A percentile compares a stretch with the other conserved stretches of the same genome.
phyloP scores from a whole-genome alignment of 2,329 filamentous ascomycete species.

The Monosporascus ibericus region DNA sequence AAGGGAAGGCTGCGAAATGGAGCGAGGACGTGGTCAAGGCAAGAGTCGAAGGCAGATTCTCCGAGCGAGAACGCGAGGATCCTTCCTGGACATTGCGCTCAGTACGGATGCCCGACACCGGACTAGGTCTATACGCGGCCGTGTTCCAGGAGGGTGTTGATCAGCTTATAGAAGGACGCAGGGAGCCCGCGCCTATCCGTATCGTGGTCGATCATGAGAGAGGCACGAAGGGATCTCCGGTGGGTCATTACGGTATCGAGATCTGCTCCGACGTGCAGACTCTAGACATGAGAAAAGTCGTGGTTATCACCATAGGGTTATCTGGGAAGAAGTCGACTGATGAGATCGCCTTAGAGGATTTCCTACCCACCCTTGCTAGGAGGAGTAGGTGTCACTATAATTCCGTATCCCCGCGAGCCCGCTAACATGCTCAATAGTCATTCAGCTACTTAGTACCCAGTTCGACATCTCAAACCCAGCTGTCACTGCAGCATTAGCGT shows the following conservation, averaged over 20 bases:
- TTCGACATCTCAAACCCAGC: conserved; percentile 60
- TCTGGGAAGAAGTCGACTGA: conserved; percentile 69
- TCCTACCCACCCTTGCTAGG: conserved; percentile 68
- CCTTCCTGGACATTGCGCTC: conserved; percentile 75
- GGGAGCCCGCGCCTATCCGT: conserved; percentile 62
- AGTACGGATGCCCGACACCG: conserved; percentile 55
- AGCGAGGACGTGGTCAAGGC: conserved; percentile 84
- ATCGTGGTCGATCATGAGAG: conserved; percentile 67
- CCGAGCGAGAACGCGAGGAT: conserved; percentile 76
- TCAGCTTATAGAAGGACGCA: conserved; percentile 56
- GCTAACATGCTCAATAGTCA: conserved; percentile 47
- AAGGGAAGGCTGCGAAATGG: conserved; percentile 69
- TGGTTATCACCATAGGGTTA: conserved; percentile 52
- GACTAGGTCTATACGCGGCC: conserved; percentile 56
- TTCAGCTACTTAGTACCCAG: conserved; percentile 65
- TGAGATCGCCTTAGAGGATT: conserved; percentile 64
- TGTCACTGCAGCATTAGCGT: conserved; percentile 63
- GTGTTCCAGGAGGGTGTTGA: conserved; percentile 66
- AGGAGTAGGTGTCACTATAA: conserved; percentile 49
- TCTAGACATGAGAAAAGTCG: conserved; percentile 44
- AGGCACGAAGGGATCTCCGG: conserved; percentile 59
- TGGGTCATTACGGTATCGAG: conserved; percentile 65
- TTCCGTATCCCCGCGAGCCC: not conserved
- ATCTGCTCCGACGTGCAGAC: conserved; percentile 59
- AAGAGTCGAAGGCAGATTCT: conserved; percentile 76